phyloP scores from a whole-genome alignment of 495 filamentous ascomycete species.

The Aspergillus haitiensis region DNA sequence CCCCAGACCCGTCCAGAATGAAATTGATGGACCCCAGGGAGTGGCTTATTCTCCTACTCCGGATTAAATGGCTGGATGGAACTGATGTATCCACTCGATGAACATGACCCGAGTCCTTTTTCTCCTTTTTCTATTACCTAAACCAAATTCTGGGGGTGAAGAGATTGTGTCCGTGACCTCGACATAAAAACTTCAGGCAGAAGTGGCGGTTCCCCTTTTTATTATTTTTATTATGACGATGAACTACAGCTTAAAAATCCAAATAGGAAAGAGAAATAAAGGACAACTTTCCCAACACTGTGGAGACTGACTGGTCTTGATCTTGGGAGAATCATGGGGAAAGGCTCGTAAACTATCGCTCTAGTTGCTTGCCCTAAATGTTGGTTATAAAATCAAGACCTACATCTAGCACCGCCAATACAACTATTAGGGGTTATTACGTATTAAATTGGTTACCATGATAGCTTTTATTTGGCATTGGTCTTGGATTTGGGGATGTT shows the following conservation, averaged over 20 bases:
- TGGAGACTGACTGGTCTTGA: conserved; percentile 6
- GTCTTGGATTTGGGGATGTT: background rate
- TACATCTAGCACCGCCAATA: background rate
- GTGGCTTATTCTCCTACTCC: conserved; percentile 4
- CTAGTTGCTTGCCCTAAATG: conserved; percentile 4
- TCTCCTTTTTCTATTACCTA: conserved; percentile 5
- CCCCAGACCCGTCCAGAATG: conserved; percentile 19
- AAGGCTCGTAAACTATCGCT: conserved; percentile 6
- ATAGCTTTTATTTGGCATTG: background rate
- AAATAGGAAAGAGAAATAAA: background rate
- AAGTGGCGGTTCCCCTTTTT: conserved; percentile 11
- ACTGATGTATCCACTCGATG: background rate
- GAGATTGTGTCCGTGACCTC: too few relatives aligned
- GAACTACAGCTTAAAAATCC: conserved; percentile 15
- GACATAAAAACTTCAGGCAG: background rate
- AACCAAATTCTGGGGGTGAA: too few relatives aligned
- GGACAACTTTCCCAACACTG: background rate
- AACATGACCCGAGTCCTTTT: conserved; percentile 5
- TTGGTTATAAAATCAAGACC: background rate
- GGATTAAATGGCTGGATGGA: background rate
- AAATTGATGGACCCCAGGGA: background rate
- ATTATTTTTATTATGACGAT: background rate
- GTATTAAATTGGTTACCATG: background rate
- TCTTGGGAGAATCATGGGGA: conserved; percentile 10
- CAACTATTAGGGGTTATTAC: background rate